Percentiles rank a stretch among this genome's conserved stretches.
phyloP scores from a whole-genome alignment of 2,329 filamentous ascomycete species.

The Clonostachys rosea region DNA sequence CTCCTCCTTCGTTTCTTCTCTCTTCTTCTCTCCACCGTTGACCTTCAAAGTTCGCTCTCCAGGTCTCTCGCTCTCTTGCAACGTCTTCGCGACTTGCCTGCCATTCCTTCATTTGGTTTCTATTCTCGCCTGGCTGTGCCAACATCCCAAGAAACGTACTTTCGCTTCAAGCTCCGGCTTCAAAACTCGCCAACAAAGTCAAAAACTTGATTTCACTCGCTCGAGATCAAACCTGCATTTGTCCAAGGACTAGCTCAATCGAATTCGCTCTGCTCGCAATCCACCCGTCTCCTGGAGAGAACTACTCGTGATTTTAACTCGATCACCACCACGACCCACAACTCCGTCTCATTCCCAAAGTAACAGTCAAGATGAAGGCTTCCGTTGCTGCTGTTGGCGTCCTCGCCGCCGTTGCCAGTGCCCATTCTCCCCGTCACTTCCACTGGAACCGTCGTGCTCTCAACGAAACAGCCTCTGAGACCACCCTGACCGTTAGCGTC shows the following conservation, averaged over 20 bases:
- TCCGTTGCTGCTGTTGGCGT: slow-evolving; percentile 34
- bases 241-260: slow-evolving; percentile 4
- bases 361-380: slow-evolving; percentile 40
- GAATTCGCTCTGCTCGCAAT: slow-evolving; percentile 5
- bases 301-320: too few species aligned
- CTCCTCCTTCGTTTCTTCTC: neutral
- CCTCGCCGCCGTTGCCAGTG: slow-evolving; percentile 37
- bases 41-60: slow-evolving; percentile 3
- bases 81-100: neutral
- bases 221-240: neutral
- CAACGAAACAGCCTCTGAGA: slow-evolving; percentile 21
- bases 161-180: neutral
- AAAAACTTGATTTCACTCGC: neutral
- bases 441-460: slow-evolving; percentile 22
- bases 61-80: slow-evolving; percentile 1
- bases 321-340: neutral
- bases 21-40: slow-evolving; percentile 1
- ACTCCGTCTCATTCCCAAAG: neutral
- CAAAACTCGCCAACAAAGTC: neutral
- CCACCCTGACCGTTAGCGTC: slow-evolving; percentile 44
- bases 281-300: slow-evolving; percentile 1
- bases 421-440: slow-evolving; percentile 20
- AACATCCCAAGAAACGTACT: slow-evolving; percentile 3
- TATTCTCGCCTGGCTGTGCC: slow-evolving; percentile 1
- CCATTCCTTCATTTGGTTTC: neutral